These are phyloP conservation scores for Hypoxylon sp. DNA, from an alignment of 2,329 filamentous ascomycete species.

Conservation along the genomic window DNA sequence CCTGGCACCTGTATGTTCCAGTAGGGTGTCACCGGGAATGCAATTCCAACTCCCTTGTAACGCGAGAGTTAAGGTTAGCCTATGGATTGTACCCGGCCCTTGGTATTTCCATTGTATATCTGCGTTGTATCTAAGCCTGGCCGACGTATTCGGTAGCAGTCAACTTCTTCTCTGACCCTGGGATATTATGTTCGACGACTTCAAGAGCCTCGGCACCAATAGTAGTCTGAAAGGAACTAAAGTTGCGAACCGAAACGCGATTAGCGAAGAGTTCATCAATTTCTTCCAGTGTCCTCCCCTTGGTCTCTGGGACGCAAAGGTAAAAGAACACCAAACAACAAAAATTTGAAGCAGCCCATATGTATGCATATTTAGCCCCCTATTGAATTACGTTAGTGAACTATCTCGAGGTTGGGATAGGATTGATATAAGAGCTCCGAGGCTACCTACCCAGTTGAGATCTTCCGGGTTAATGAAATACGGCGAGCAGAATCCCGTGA, in stretches of 20 bases:
- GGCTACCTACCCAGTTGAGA: constrained; percentile 51
- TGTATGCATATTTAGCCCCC: constrained; percentile 62
- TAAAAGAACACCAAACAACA: constrained; percentile 52
- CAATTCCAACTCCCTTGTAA: neutral
- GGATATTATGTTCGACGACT: constrained; percentile 41
- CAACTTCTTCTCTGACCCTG: constrained; percentile 27
- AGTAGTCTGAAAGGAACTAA: constrained; percentile 49
- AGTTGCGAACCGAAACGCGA: constrained; percentile 49
- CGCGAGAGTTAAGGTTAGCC: neutral
- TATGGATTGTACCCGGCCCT: neutral
- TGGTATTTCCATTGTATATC: neutral
- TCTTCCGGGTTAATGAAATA: constrained; percentile 54
- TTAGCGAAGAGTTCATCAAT: constrained; percentile 54
- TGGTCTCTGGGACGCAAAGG: constrained; percentile 52
- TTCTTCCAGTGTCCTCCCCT: constrained; percentile 52
- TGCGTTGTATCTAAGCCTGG: constrained; percentile 5
- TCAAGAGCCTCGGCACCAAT: constrained; percentile 49
- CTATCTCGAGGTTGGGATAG: neutral
- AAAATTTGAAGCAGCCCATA: constrained; percentile 57
- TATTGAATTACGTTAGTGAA: constrained; percentile 30
- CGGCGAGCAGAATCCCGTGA: constrained; percentile 53
- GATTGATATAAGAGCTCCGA: neutral
- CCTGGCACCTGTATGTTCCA: too few species aligned
- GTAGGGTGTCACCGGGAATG: too few species aligned
- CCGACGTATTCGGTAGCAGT: constrained; percentile 41